These are phyloP conservation scores for Pythium guiyangense DNA, from an alignment of 352 stramenopile genomes.

Conservation along the genomic window DNA sequence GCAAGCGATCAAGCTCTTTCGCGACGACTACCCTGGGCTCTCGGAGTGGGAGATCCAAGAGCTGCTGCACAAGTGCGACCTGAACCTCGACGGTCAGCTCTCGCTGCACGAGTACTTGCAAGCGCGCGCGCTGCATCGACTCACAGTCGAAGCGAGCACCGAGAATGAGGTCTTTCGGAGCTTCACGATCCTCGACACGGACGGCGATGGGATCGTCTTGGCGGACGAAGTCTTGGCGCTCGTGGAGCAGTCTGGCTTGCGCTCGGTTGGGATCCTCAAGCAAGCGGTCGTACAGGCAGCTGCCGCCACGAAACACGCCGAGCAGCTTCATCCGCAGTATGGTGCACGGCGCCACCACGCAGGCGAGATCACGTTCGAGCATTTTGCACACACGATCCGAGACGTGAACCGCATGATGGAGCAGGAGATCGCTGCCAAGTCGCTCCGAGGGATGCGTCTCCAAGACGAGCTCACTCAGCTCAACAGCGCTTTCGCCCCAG, in stretches of 20 bases:
- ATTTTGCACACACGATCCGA: conserved; percentile 53
- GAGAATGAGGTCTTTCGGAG: conserved; percentile 51
- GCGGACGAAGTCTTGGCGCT: conserved; percentile 42
- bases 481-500: not conserved
- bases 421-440: conserved; percentile 54
- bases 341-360: conserved; percentile 11
- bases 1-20: conserved; percentile 56
- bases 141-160: conserved; percentile 48
- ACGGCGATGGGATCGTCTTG: conserved; percentile 50
- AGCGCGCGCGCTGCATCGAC: conserved; percentile 45
- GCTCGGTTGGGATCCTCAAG: conserved; percentile 37
- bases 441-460: conserved; percentile 39
- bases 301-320: conserved; percentile 29
- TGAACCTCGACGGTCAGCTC: conserved; percentile 52
- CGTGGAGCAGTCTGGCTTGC: conserved; percentile 45
- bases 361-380: conserved; percentile 65
- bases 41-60: conserved; percentile 60
- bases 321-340: conserved; percentile 1
- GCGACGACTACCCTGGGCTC: conserved; percentile 53
- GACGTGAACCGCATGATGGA: conserved; percentile 62
- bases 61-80: conserved; percentile 54
- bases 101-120: conserved; percentile 57
- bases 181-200: conserved; percentile 61
- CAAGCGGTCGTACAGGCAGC: conserved; percentile 42
- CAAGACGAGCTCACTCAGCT: conserved; percentile 27